phyloP scores from a whole-genome alignment of 257 asterid species.

The Marsdenia floribunda region DNA sequence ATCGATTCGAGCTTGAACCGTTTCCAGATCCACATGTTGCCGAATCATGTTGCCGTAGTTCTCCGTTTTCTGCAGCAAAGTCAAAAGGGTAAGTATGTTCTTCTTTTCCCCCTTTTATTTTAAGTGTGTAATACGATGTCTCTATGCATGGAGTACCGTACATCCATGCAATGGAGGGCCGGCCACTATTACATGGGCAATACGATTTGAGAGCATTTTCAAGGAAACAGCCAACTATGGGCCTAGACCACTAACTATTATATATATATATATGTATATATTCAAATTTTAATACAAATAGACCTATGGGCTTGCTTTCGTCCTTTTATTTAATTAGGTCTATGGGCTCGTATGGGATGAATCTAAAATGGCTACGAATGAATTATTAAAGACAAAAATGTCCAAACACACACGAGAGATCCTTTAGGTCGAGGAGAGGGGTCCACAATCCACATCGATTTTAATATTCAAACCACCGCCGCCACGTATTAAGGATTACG shows the following conservation, averaged over 20 bases:
- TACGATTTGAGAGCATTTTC: too few relatives aligned
- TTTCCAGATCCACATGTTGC: slow-evolving; percentile 37
- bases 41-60: slow-evolving; percentile 30
- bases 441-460: slow-evolving; percentile 4
- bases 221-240: too few relatives aligned
- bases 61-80: slow-evolving; percentile 25
- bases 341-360: background rate
- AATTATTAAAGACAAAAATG: background rate
- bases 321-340: background rate
- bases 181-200: too few relatives aligned
- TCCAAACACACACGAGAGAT: background rate
- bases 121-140: too few relatives aligned
- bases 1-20: slow-evolving; percentile 30
- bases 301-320: background rate
- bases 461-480: background rate
- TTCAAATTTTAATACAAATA: background rate
- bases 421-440: background rate
- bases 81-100: background rate
- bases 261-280: too few relatives aligned
- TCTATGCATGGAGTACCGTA: background rate
- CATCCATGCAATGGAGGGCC: background rate
- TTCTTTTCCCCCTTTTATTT: too few relatives aligned
- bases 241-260: too few relatives aligned
- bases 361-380: background rate
- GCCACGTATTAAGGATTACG: slow-evolving; percentile 9